Conservation (phyloP, 192 early-diverging fungal species). For the Linnemannia exigua region DNA sequence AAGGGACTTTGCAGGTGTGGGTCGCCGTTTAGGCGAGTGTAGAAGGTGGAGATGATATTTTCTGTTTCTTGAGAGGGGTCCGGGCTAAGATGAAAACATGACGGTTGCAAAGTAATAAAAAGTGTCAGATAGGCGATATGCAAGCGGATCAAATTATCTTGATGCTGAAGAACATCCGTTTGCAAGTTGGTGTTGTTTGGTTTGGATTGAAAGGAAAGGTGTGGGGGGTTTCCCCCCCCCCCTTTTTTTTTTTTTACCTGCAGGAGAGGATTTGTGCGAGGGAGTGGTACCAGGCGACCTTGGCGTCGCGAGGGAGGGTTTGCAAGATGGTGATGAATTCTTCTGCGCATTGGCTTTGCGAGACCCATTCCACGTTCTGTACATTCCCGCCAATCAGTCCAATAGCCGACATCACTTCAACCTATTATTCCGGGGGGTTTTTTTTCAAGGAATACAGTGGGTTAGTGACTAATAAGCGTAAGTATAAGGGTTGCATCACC, state of each 20-base stretch:
- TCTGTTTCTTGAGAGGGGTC: constrained; percentile 16
- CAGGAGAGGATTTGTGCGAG: constrained; percentile 43
- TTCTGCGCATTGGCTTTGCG: constrained; percentile 15
- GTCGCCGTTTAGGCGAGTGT: constrained; percentile 18
- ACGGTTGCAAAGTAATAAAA: not conserved
- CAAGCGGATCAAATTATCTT: not conserved
- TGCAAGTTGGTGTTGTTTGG: no score
- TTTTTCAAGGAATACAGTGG: not conserved
- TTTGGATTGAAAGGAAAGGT: no score
- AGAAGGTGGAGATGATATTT: constrained; percentile 8
- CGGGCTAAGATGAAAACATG: not conserved
- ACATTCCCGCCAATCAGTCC: constrained; percentile 49
- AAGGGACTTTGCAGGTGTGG: constrained; percentile 35
- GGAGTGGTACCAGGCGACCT: constrained; percentile 47
- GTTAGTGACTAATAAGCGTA: not conserved
- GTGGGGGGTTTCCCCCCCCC: no score
- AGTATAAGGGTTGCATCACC: not conserved
- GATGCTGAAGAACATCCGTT: no score
- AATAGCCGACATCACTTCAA: constrained; percentile 31
- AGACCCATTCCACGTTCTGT: constrained; percentile 37
- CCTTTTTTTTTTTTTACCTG: constrained; percentile 28
- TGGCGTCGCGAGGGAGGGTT: constrained; percentile 20
- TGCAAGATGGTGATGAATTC: constrained; percentile 5
- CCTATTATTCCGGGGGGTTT: not conserved
- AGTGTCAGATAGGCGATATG: not conserved